A percentile compares a stretch with the other conserved stretches of the same genome.
Evolutionary conservation across 345 rosid species (phyloP).

Genomic region (Hirschfeldia incana): DNA sequence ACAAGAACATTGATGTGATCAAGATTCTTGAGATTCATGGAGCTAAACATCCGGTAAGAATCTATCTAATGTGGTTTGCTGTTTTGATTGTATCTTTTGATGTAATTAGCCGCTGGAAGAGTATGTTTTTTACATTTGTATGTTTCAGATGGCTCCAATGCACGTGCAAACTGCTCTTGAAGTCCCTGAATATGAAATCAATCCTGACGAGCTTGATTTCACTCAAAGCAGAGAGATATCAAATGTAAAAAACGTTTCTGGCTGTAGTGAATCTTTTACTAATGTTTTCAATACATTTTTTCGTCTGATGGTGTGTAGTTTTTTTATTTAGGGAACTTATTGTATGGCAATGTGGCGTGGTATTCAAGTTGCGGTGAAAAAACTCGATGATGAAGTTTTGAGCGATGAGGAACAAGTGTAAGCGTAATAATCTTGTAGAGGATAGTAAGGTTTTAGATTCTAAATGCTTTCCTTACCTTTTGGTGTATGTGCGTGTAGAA

Average conservation of each 20-base stretch:
- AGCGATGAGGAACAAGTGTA: conserved; percentile 83
- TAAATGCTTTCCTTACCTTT: background rate
- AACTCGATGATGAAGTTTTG: conserved; percentile 66
- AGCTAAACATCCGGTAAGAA: conserved; percentile 72
- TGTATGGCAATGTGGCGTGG: conserved; percentile 86
- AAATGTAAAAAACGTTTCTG: conserved; percentile 48
- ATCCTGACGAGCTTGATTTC: conserved; percentile 71
- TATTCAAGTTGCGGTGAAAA: conserved; percentile 85
- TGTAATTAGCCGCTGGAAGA: background rate
- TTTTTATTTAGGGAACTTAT: conserved; percentile 71
- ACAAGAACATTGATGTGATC: conserved; percentile 74
- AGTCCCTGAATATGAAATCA: conserved; percentile 92
- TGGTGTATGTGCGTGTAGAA: conserved; percentile 46
- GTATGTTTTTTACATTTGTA: background rate
- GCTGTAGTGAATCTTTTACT: background rate
- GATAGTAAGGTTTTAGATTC: conserved; percentile 12
- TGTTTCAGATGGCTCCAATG: conserved; percentile 80
- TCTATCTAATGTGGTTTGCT: conserved; percentile 9
- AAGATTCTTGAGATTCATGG: conserved; percentile 76
- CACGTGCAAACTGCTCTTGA: conserved; percentile 76
- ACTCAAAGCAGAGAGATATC: conserved; percentile 69
- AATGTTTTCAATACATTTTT: background rate
- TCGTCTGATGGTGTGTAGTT: background rate
- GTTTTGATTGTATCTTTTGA: background rate
- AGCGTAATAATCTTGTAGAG: conserved; percentile 21